Evolutionary conservation across 1,139 yeast genomes (phyloP).

Genomic region (Suhomyces guaymorum): DNA sequence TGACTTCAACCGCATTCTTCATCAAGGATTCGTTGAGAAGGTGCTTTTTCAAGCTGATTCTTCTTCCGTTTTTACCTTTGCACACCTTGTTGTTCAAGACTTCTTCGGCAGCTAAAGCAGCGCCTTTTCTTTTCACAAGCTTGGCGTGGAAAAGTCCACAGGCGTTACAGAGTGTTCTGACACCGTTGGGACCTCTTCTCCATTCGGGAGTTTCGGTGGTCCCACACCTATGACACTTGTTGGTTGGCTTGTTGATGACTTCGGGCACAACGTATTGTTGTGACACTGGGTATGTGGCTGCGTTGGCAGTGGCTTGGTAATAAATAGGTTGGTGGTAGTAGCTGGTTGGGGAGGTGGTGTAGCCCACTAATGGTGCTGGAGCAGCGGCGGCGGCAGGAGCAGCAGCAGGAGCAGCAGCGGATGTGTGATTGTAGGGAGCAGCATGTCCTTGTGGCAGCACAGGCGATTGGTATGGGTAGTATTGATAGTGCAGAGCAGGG

Average conservation of each 20-base stretch:
- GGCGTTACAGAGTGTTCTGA: constrained; percentile 82
- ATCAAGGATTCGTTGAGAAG: constrained; percentile 19
- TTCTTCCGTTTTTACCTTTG: constrained; percentile 49
- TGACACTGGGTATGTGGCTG: constrained; percentile 9
- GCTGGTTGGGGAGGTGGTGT: constrained; percentile 10
- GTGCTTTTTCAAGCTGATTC: constrained; percentile 41
- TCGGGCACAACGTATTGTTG: constrained; percentile 32
- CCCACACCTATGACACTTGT: constrained; percentile 67
- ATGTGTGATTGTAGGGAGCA: constrained; percentile 4
- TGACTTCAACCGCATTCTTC: no score
- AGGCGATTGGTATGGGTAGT: constrained; percentile 15
- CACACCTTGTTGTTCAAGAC: constrained; percentile 47
- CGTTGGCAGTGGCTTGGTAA: constrained; percentile 13
- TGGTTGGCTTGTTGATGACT: constrained; percentile 38
- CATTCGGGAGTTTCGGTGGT: constrained; percentile 89
- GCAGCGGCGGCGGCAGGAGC: constrained; percentile 5
- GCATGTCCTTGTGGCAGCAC: constrained; percentile 13
- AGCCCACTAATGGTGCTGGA: constrained; percentile 9
- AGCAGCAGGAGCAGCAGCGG: constrained; percentile 5
- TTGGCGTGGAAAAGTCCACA: constrained; percentile 86
- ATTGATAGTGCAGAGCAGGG: constrained; percentile 18
- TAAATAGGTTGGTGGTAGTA: constrained; percentile 18
- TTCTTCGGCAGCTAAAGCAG: constrained; percentile 58
- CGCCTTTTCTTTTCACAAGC: constrained; percentile 65
- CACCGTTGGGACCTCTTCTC: constrained; percentile 88